A percentile compares a stretch with the other conserved stretches of the same genome.
Conservation (phyloP, 257 asterid species). For the Rubia yunnanensis region DNA sequence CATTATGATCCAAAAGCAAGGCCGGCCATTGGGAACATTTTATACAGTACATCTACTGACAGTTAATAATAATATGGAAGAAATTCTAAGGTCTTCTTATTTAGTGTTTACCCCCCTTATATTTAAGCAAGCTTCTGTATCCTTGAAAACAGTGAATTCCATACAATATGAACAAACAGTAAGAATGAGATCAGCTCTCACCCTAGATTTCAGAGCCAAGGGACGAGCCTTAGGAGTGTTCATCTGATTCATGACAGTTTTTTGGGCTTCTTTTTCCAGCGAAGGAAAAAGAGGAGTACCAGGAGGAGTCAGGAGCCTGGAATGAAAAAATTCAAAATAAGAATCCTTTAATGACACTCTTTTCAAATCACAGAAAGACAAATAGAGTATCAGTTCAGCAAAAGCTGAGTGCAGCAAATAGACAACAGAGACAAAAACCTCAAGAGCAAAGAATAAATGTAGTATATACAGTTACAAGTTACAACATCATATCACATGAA, state of each 20-base stretch:
- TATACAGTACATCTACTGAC: neutral
- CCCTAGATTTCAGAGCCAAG: constrained; percentile 76
- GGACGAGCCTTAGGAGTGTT: constrained; percentile 87
- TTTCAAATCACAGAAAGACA: constrained; percentile 9
- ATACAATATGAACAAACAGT: constrained; percentile 6
- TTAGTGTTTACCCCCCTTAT: too few relatives aligned
- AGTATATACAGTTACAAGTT: neutral
- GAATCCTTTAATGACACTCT: constrained; percentile 1
- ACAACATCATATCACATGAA: neutral
- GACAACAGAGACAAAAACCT: neutral
- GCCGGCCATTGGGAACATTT: neutral
- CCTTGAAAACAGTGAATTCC: neutral
- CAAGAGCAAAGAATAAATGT: neutral
- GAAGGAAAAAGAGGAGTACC: constrained; percentile 99
- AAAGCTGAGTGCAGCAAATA: neutral
- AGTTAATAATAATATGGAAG: neutral
- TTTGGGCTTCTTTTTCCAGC: constrained; percentile 85
- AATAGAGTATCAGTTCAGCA: constrained; percentile 1
- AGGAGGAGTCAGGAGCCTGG: constrained; percentile 98
- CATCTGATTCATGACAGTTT: constrained; percentile 61
- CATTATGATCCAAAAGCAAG: neutral
- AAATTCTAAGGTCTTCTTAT: neutral
- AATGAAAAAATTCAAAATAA: constrained; percentile 10
- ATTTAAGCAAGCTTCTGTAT: neutral
- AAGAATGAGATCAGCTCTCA: constrained; percentile 58